Evolutionary conservation across 2,329 filamentous ascomycete genomes (phyloP), one percentile per base, ranked within the genome.

Genomic region (Davidsoniella eucalypti): DNA sequence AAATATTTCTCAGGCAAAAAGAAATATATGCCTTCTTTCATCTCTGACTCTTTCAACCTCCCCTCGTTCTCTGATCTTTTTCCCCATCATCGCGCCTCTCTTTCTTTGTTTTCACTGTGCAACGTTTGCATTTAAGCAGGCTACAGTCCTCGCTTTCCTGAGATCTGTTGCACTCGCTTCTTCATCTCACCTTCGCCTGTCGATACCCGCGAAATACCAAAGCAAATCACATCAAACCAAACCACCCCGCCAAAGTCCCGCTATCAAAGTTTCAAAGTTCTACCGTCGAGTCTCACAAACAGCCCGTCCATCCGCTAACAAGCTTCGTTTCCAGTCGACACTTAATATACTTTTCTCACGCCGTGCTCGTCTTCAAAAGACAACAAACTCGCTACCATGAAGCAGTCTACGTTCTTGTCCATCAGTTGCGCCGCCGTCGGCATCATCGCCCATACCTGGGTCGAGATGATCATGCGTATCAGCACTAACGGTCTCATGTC

Each of bases 381-480:
- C 38, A 18, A 41, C 21, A 12, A 5, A 37, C 38, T 44, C 44
- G 41, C 23, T 14, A 37, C 14, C 40, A 42, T 46, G 38, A 18
- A 25, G 16, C 44, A 53, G 2, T 25, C 3, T 17, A 12, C 10
- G 39, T 26, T 42, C 1, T 9, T 26, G 7, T 43, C 37, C 6
- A 36, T 33, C 21, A 26, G 39, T 7, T 29, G 44, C 17, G 17
- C 47, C 37, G 29, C 48, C 37, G 39, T 23, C 26, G 9, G 43
- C 41, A 53, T 45, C 50, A 44, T 42, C 23, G 80, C 77, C 36
- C 90, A 95, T 65, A 82, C 79, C 16, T 95, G 88, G 88, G 73
- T 90, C 44, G 87, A 95, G 65, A 70, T 81, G 58, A 69, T 90
- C 46, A 75, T 71, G 54, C 76, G 78, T 52, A 79, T 95, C 61